These are phyloP conservation scores for Paramyrothecium sp. DNA, from an alignment of 2,329 filamentous ascomycete species.

Conservation along the genomic window DNA sequence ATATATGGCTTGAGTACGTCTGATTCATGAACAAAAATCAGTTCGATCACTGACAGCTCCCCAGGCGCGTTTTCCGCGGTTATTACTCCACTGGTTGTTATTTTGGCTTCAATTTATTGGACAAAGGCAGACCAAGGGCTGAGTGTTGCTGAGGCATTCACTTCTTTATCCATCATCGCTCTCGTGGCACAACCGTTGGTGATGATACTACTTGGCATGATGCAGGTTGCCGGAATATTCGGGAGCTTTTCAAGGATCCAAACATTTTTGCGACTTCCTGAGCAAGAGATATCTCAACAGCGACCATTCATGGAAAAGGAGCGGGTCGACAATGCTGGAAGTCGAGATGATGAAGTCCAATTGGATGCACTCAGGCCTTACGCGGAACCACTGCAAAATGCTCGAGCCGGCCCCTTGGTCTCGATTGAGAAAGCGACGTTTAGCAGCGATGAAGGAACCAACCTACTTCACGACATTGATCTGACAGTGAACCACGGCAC, in stretches of 20 bases:
- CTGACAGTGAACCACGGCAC: constrained; percentile 14
- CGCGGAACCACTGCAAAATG: background rate
- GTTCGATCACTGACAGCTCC: background rate
- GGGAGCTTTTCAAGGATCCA: constrained; percentile 32
- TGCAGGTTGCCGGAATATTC: constrained; percentile 28
- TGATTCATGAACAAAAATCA: background rate
- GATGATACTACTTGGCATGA: constrained; percentile 28
- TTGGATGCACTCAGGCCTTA: too few relatives aligned
- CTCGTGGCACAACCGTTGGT: constrained; percentile 30
- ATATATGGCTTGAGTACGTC: constrained; percentile 25
- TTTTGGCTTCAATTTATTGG: constrained; percentile 31
- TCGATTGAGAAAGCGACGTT: constrained; percentile 12
- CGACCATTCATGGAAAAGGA: too few relatives aligned
- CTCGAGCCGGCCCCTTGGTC: background rate
- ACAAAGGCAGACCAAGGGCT: constrained; percentile 23
- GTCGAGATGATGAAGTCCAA: too few relatives aligned
- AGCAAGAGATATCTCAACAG: too few relatives aligned
- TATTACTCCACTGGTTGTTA: constrained; percentile 28
- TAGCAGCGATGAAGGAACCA: constrained; percentile 7
- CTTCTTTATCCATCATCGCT: constrained; percentile 31
- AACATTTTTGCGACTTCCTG: constrained; percentile 18
- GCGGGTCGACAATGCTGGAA: too few relatives aligned
- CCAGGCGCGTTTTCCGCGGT: constrained; percentile 13
- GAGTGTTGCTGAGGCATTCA: constrained; percentile 31
- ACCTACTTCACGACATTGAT: constrained; percentile 21